Evolutionary conservation across 192 early-diverging fungal species (phyloP).

Genomic region (Glomus cerebriforme): DNA sequence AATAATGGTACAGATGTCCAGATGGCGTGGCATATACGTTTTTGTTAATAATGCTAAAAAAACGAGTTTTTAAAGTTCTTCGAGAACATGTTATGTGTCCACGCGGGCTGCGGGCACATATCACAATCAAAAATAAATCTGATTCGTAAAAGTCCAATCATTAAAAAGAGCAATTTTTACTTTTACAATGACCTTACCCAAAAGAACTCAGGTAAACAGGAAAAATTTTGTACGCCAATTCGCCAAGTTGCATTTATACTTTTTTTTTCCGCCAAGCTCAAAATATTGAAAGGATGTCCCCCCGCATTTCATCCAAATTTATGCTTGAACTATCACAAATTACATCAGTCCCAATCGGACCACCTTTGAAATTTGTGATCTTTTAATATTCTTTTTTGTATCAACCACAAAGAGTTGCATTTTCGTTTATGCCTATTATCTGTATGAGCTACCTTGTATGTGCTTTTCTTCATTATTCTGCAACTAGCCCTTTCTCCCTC

Average conservation of each 20-base stretch:
- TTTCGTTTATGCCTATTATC: conserved; percentile 3
- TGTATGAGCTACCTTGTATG: conserved; percentile 6
- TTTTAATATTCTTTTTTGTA: neutral
- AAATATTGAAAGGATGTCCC: neutral
- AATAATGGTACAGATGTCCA: too few species aligned
- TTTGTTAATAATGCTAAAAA: too few species aligned
- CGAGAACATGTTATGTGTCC: too few species aligned
- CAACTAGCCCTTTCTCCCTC: neutral
- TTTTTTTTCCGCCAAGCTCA: too few species aligned
- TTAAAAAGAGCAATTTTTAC: too few species aligned
- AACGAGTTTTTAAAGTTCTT: too few species aligned
- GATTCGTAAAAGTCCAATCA: too few species aligned
- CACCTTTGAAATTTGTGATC: neutral
- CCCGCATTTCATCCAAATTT: neutral
- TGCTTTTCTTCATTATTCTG: conserved; percentile 21
- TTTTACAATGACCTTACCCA: too few species aligned
- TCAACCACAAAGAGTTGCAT: neutral
- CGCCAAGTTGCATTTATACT: neutral
- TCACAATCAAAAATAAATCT: too few species aligned
- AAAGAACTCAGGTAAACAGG: neutral
- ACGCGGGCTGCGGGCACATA: too few species aligned
- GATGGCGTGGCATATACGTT: too few species aligned
- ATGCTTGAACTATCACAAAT: conserved; percentile 4
- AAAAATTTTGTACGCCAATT: neutral
- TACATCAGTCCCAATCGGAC: conserved; percentile 1